Evolutionary conservation across 371 early-diverging fungal species (phyloP).

Genomic region (Racocetra persica): DNA sequence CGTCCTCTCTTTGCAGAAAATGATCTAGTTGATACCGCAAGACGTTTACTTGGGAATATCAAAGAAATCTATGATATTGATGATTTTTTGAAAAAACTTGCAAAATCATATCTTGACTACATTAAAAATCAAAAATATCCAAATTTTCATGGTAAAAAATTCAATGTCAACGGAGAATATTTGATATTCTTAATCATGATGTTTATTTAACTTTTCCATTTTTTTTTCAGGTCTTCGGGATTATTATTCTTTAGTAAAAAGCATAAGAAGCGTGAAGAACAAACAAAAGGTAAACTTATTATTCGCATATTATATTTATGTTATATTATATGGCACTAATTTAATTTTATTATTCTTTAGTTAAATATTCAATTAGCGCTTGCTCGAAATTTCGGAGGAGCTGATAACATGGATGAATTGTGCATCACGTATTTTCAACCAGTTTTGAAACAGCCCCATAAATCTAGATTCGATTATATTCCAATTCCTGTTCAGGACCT

Average conservation of each 20-base stretch:
- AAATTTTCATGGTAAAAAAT: conserved; percentile 39
- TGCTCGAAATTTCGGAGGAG: conserved; percentile 41
- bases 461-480: neutral
- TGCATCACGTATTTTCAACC: conserved; percentile 3
- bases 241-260: conserved; percentile 37
- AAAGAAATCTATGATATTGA: neutral
- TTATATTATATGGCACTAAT: too few relatives aligned
- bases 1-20: conserved; percentile 7
- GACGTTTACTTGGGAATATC: neutral
- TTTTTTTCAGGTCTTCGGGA: neutral
- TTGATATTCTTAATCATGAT: too few relatives aligned
- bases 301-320: too few relatives aligned
- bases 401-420: neutral
- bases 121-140: neutral
- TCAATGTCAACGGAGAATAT: too few relatives aligned
- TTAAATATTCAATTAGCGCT: conserved; percentile 23
- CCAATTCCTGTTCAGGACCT: neutral
- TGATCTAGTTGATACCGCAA: conserved; percentile 33
- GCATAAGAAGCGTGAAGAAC: neutral
- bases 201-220: too few relatives aligned
- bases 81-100: neutral
- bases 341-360: too few relatives aligned
- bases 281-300: neutral
- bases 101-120: conserved; percentile 29
- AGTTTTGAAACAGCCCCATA: neutral